Evolutionary conservation across 2,329 filamentous ascomycete species (phyloP).

Genomic region (Hypoxylon sp.): DNA sequence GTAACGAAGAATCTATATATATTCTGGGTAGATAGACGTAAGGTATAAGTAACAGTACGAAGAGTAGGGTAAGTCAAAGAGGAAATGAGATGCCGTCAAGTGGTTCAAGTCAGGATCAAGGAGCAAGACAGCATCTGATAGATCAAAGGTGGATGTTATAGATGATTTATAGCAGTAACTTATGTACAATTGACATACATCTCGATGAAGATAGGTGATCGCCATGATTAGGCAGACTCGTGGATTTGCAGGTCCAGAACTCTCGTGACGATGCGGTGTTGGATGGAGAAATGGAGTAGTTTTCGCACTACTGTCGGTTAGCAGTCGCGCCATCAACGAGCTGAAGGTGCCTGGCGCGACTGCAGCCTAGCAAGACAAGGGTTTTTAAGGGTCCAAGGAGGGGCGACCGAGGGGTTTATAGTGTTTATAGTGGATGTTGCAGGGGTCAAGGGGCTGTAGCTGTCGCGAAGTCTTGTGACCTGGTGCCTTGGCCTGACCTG

Average conservation of each 20-base stretch:
- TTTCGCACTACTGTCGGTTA: slow-evolving; percentile 19
- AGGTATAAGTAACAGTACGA: neutral
- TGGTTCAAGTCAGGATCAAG: neutral
- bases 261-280: neutral
- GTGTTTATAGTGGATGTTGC: slow-evolving; percentile 16
- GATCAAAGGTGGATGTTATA: slow-evolving; percentile 10
- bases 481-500: slow-evolving; percentile 10
- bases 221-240: slow-evolving; percentile 39
- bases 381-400: slow-evolving; percentile 11
- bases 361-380: slow-evolving; percentile 39
- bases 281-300: slow-evolving; percentile 4
- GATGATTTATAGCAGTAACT: slow-evolving; percentile 24
- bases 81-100: slow-evolving; percentile 7
- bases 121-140: slow-evolving; percentile 12
- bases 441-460: slow-evolving; percentile 16
- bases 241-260: neutral
- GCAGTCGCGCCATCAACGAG: slow-evolving; percentile 24
- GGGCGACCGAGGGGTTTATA: slow-evolving; percentile 11
- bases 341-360: slow-evolving; percentile 35
- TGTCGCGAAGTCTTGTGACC: slow-evolving; percentile 42
- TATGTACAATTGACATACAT: slow-evolving; percentile 21
- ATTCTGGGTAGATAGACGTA: neutral
- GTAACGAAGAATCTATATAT: slow-evolving; percentile 1
- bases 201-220: slow-evolving; percentile 18
- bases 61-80: neutral